Evolutionary conservation across 2,329 filamentous ascomycete species (phyloP), one percentile per base, ranked within the genome.

Genomic region (Lasiodiplodia gonubiensis): DNA sequence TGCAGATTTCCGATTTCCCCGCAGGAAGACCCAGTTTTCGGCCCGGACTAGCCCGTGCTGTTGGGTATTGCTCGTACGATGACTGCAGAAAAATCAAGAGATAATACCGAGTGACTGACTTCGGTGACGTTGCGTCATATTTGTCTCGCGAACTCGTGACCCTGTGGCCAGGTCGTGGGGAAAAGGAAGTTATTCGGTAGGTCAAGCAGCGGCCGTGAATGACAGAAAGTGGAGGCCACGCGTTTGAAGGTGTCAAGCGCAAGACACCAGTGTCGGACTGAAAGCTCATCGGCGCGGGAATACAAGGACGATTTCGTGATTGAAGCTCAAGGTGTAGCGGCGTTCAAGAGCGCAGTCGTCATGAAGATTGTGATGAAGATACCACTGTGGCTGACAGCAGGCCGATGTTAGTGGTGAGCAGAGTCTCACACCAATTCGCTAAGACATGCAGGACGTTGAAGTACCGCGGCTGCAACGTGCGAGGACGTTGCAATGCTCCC

Each of bases 371-470:
- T 2, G n/a, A 25, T 51, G 39, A 21, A 21, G 57, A 60, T 60
- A 33, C 39, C 57, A 60, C 57, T 48, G 57, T 60, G 57, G 57
- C 37, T 48, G 57, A 10, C 39, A 27, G n/a, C 35, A 42, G 33
- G 10, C 14, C 18, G 4, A 8, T 18, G n/a, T 27, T 8, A 37
- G 49, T 52, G 46, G 46, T 33, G 49, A 33, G 30, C 39, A 21
- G 35, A 37, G 46, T 51, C 46, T 51, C 46, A 51, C 42, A 37
- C 27, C 42, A 27, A 46, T 11, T 51, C 46, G 59, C 46, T 37
- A 63, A 63, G 59, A 63, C 59, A 61, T n/a, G 57, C 57, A 61
- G 57, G 16, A 49, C 57, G 57, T 33, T 33, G 37, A 33, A 39
- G 25, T 21, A 48, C 57, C 42, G 59, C 59, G 59, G 59, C 42